Evolutionary conservation across 2,329 filamentous ascomycete species (phyloP).

Genomic region (Seiridium cupressi): DNA sequence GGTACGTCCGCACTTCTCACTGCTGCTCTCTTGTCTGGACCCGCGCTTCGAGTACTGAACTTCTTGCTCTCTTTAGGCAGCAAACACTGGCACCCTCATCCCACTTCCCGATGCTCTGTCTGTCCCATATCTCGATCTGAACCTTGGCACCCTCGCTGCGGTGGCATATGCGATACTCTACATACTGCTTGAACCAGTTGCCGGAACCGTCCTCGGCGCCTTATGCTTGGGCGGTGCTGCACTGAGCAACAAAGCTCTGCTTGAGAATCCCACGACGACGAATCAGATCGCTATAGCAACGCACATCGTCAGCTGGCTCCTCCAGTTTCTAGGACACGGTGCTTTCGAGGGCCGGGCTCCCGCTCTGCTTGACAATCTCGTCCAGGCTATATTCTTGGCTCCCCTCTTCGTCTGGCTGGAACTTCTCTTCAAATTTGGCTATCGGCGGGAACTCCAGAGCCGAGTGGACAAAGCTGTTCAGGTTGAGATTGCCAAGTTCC

Average conservation of each 20-base stretch:
- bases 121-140: constrained; percentile 65
- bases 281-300: constrained; percentile 61
- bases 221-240: constrained; percentile 76
- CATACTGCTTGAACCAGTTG: constrained; percentile 89
- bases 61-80: constrained; percentile 41
- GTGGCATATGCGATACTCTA: constrained; percentile 77
- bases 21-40: background rate
- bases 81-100: constrained; percentile 62
- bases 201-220: constrained; percentile 73
- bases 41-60: constrained; percentile 16
- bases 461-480: constrained; percentile 75
- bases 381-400: constrained; percentile 88
- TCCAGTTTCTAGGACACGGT: constrained; percentile 90
- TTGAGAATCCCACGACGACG: constrained; percentile 47
- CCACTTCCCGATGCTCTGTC: constrained; percentile 66
- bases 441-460: constrained; percentile 81
- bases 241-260: constrained; percentile 71
- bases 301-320: constrained; percentile 76
- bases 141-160: constrained; percentile 62
- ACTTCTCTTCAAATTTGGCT: constrained; percentile 84
- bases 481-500: constrained; percentile 75
- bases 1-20: constrained; percentile 45
- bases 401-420: constrained; percentile 98
- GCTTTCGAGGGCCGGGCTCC: constrained; percentile 85
- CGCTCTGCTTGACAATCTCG: constrained; percentile 84